Percentiles rank a stretch among this genome's conserved stretches.
These are phyloP conservation scores for Halenospora varia DNA, from an alignment of 495 filamentous ascomycete genomes.

Conservation along the genomic window DNA sequence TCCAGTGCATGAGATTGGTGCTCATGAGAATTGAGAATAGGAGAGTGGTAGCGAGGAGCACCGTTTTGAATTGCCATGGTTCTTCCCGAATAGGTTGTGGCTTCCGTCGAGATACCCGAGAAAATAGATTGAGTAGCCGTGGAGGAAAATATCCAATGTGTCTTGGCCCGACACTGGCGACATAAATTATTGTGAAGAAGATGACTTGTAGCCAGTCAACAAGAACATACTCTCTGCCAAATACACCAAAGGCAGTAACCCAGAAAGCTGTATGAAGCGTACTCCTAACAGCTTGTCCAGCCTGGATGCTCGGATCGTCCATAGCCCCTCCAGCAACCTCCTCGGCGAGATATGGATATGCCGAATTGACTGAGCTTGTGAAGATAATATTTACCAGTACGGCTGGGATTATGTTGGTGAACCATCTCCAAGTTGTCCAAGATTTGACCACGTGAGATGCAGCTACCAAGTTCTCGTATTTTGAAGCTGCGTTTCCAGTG, in stretches of 20 bases:
- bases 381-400: constrained; percentile 11
- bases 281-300: constrained; percentile 5
- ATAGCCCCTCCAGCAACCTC: constrained; percentile 13
- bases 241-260: constrained; percentile 12
- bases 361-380: constrained; percentile 7
- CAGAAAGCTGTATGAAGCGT: constrained; percentile 19
- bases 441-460: constrained; percentile 9
- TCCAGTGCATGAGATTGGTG: constrained; percentile 17
- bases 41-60: constrained; percentile 12
- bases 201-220: constrained; percentile 19
- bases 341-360: constrained; percentile 14
- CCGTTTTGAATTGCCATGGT: constrained; percentile 16
- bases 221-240: constrained; percentile 7
- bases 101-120: constrained; percentile 8
- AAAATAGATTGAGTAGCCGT: constrained; percentile 9
- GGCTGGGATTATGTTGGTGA: constrained; percentile 7
- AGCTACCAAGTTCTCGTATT: constrained; percentile 12
- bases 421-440: constrained; percentile 4
- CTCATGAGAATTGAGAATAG: constrained; percentile 17
- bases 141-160: constrained; percentile 23
- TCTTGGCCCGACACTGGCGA: constrained; percentile 14
- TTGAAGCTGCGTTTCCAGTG: constrained; percentile 8
- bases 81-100: constrained; percentile 5
- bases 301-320: constrained; percentile 6
- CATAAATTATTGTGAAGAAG: constrained; percentile 14